Evolutionary conservation across 2,329 filamentous ascomycete genomes (phyloP).

Genomic region (Aspergillus pseudoglaucus): DNA sequence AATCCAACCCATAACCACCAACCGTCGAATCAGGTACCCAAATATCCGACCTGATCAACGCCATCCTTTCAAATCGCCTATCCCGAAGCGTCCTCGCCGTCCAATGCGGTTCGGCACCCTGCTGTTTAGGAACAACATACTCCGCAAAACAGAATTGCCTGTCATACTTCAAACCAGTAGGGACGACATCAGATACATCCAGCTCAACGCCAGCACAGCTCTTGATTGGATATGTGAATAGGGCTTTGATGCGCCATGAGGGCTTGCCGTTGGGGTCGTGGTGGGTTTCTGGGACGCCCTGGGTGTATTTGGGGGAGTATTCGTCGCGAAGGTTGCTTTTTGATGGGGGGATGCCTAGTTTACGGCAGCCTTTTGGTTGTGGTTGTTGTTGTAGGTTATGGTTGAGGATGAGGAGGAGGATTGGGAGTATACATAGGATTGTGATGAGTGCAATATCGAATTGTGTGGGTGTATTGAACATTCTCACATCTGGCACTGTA

Average conservation of each 20-base stretch:
- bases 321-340: constrained; percentile 52
- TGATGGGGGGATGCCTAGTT: constrained; percentile 41
- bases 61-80: constrained; percentile 53
- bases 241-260: constrained; percentile 54
- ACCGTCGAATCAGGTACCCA: constrained; percentile 50
- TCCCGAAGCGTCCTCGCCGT: constrained; percentile 39
- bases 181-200: constrained; percentile 55
- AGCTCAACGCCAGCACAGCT: constrained; percentile 74
- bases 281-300: constrained; percentile 23
- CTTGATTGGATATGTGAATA: constrained; percentile 78
- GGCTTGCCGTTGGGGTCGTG: constrained; percentile 29
- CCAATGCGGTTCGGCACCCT: constrained; percentile 36
- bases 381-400: constrained; percentile 1
- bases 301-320: constrained; percentile 45
- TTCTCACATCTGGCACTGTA: too few relatives aligned
- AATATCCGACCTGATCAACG: constrained; percentile 59
- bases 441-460: not conserved
- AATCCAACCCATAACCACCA: constrained; percentile 35
- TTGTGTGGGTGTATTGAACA: too few relatives aligned
- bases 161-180: constrained; percentile 70
- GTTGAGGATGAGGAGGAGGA: constrained; percentile 4
- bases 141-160: constrained; percentile 79
- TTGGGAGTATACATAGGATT: constrained; percentile 5
- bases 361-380: constrained; percentile 45
- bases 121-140: constrained; percentile 30